Percentiles rank a stretch among this genome's conserved stretches.
Evolutionary conservation across 805 yeast genomes (phyloP).

Genomic region (Candida sanyiensis): DNA sequence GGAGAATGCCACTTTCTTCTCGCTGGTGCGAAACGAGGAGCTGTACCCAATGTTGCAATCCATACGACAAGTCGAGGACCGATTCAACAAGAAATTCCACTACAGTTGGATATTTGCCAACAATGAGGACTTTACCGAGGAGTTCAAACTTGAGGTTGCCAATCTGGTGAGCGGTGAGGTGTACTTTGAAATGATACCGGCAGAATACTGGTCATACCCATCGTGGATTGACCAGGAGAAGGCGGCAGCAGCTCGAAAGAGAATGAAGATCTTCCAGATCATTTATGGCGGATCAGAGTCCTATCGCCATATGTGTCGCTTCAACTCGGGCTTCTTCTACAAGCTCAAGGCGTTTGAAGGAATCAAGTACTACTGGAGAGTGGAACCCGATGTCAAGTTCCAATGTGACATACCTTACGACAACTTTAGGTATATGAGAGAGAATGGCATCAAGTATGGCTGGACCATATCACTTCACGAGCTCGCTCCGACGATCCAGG

Average conservation of each 20-base stretch:
- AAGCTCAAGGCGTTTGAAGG: conserved; percentile 67
- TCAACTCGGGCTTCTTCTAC: conserved; percentile 85
- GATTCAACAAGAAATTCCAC: conserved; percentile 70
- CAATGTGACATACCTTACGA: conserved; percentile 81
- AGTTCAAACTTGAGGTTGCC: conserved; percentile 65
- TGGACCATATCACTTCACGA: conserved; percentile 78
- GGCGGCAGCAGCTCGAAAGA: conserved; percentile 72
- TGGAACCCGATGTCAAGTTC: conserved; percentile 78
- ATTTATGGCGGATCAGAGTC: conserved; percentile 64
- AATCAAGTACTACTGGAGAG: conserved; percentile 93
- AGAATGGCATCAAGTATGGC: conserved; percentile 66
- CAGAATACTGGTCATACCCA: conserved; percentile 85
- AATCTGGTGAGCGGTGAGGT: conserved; percentile 71
- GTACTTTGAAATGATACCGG: conserved; percentile 71
- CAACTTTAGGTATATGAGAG: conserved; percentile 76
- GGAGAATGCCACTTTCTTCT: conserved; percentile 61
- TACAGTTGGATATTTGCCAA: conserved; percentile 96
- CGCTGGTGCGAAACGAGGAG: conserved; percentile 66
- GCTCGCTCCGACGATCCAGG: conserved; percentile 62
- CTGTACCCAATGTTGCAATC: conserved; percentile 51
- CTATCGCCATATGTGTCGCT: conserved; percentile 90
- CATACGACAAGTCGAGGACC: conserved; percentile 55
- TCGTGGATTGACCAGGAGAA: conserved; percentile 69
- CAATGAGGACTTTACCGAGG: conserved; percentile 78
- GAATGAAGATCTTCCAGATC: conserved; percentile 65